phyloP scores from a whole-genome alignment of 345 rosid genomes.

The Eucalyptus cloeziana region DNA sequence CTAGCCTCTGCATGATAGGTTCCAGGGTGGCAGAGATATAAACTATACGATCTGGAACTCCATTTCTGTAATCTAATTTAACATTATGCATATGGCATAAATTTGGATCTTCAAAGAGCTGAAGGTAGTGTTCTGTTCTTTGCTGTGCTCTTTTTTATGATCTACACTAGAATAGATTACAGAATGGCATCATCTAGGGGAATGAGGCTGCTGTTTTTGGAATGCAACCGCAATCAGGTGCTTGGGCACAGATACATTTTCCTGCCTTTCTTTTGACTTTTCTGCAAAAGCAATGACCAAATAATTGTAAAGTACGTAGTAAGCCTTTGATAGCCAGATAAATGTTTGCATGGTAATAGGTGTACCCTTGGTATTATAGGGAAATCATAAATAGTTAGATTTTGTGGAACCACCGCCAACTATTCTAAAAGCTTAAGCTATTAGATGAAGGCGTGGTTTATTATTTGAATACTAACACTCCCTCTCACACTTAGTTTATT shows the following conservation, averaged over 20 bases:
- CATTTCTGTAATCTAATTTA: not conserved
- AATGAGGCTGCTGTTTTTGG: not conserved
- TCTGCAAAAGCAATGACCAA: not conserved
- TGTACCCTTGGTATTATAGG: not conserved
- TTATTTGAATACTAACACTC: no score
- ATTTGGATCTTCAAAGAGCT: not conserved
- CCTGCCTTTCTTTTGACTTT: not conserved
- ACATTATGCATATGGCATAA: not conserved
- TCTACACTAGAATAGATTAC: not conserved
- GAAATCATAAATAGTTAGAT: no score
- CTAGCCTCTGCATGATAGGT: not conserved
- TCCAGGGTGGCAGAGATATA: not conserved
- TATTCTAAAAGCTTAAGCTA: no score
- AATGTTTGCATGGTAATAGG: not conserved
- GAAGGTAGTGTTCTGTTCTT: not conserved
- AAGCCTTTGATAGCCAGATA: not conserved
- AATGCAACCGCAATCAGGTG: not conserved
- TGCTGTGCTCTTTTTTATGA: not conserved
- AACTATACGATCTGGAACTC: not conserved
- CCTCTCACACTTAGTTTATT: no score
- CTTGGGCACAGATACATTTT: not conserved
- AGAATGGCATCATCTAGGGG: not conserved
- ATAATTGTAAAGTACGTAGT: not conserved
- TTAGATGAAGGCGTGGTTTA: no score
- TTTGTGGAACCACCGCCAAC: no score